phyloP scores from a whole-genome alignment of 1,139 yeast species.

The Magnusiomyces paraingens region DNA sequence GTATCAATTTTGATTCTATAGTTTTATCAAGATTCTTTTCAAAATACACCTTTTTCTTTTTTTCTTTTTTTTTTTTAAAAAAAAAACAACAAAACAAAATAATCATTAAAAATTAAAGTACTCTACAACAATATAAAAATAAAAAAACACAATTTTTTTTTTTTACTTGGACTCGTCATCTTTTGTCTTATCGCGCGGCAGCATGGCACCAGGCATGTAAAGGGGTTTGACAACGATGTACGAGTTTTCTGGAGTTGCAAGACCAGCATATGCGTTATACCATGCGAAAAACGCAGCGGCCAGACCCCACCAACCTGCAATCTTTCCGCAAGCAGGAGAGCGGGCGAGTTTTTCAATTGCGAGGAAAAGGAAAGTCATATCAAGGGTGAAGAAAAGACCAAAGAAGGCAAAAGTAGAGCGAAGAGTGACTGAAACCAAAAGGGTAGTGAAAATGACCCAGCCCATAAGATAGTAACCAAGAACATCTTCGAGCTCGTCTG shows the following conservation, averaged over 20 bases:
- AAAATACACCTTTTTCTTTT: too few species aligned
- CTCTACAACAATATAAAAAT: too few species aligned
- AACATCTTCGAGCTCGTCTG: slow-evolving; percentile 25
- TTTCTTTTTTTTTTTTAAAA: too few species aligned
- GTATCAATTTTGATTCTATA: too few species aligned
- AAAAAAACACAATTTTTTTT: too few species aligned
- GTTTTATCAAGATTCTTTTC: too few species aligned
- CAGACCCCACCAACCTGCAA: slow-evolving; percentile 73
- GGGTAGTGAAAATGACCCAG: slow-evolving; percentile 73
- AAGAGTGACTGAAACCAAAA: slow-evolving; percentile 59
- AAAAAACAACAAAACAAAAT: too few species aligned
- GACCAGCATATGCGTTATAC: slow-evolving; percentile 84
- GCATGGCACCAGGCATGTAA: slow-evolving; percentile 32
- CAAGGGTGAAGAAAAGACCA: slow-evolving; percentile 54
- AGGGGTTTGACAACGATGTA: slow-evolving; percentile 51
- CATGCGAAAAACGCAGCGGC: slow-evolving; percentile 71
- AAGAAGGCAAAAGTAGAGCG: slow-evolving; percentile 81
- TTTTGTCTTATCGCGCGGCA: background rate
- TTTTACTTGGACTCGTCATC: too few species aligned
- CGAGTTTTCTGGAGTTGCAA: slow-evolving; percentile 55
- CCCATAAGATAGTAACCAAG: slow-evolving; percentile 62
- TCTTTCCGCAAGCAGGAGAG: slow-evolving; percentile 41
- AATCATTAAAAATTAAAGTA: too few species aligned
- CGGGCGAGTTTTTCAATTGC: slow-evolving; percentile 49
- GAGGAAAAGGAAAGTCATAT: slow-evolving; percentile 61